Evolutionary conservation across 768 basidiomycete genomes (phyloP), one percentile per base, ranked within the genome.

Genomic region (Russula sp.): DNA sequence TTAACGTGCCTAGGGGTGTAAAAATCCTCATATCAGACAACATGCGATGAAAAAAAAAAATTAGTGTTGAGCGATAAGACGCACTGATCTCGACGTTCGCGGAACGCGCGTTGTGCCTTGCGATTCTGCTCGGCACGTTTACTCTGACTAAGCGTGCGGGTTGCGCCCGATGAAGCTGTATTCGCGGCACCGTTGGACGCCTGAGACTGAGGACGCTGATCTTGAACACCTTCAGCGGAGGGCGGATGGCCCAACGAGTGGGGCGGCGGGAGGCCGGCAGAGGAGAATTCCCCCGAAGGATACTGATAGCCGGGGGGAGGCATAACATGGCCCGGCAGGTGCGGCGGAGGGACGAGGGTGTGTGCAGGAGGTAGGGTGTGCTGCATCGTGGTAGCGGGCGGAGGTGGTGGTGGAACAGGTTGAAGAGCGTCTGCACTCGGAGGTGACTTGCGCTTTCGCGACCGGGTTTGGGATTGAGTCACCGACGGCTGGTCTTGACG

Each of bases 91-190:
- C 94, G 79, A 34, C 94, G 84, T 73, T 94, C 90, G 65, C 94
- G 79, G 75, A 95, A 97, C 1, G 92, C 93, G 48, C 93, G 82
- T 76, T 97, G 94, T 0, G 94, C 94, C 75, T 94, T 94, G 69
- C 94, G 82, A 74, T 97, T 97, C 78, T 97, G 94, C 71, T 95
- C 94, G 49, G 94, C 94, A 11, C 94, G 84, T 72, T 94, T 94
- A 73, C 86, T 89, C 71, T 81, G 84, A 74, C 88, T 90, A 56
- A 94, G 79, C 13, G 84, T 76, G 53, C 91, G 79, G 28, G 81
- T 81, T 5, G 22, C 76, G 74, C 58, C 64, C 66, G 18, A 48
- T 38, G 36, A 34, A 55, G 1, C 10, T 38, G 30, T 70, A 14
- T 5, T 51, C 20, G 42, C 10, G 2, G 58, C 14, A 22, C 55